Base-by-base conservation (phyloP, 148 eudicot genomes). In the Cornus kousa region DNA sequence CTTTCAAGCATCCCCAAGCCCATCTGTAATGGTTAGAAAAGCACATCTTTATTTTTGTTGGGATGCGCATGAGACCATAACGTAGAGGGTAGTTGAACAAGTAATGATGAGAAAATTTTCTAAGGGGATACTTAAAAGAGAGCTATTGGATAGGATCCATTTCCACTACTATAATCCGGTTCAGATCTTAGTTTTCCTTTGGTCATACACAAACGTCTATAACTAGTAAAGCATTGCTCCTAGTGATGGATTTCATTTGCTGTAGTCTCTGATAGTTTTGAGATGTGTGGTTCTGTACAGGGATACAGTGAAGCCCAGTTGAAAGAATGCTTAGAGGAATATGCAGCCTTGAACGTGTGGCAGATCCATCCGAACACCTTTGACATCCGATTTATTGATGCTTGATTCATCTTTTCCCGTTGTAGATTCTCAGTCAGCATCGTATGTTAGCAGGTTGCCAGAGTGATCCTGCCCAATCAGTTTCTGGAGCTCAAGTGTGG, bases 241-340 rank as follows among this genome's bases (percentile, higher is more conserved):
- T 53, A 53, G 7, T 53, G 19, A 4, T 43, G 19, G 17, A 2
- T 7, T 13, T 65, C 69, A 22, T 23, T 77, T 68, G 67, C 62
- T 31, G 19, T 55, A 53, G 37, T 35, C 3, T 35, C 37, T 82
- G 68, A 35, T 53, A 14, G 37, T 74, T 71, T 43, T 71, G 67
- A 77, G 53, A 70, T 60, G 53, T 9, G 82, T 70, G 33, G 69
- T 79, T 48, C 20, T 73, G 19, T n/a, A 32, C 93, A 96, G 99
- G 99, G 99, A 59, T 96, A 96, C 85, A 96, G 92, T 33, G 99
- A 96, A 83, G 98, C 97, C 67, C 98, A 96, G 85, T 75, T 96
- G 79, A 96, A 96, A 81, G 94, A 96, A 86, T 93, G 98, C 79
- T 77, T 96, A 67, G 99, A 96, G 86, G 99, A 93, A 84, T 96